Percentiles rank a stretch among this genome's conserved stretches.
Conservation (phyloP, 768 basidiomycete species). For the Leccinum obscurum region DNA sequence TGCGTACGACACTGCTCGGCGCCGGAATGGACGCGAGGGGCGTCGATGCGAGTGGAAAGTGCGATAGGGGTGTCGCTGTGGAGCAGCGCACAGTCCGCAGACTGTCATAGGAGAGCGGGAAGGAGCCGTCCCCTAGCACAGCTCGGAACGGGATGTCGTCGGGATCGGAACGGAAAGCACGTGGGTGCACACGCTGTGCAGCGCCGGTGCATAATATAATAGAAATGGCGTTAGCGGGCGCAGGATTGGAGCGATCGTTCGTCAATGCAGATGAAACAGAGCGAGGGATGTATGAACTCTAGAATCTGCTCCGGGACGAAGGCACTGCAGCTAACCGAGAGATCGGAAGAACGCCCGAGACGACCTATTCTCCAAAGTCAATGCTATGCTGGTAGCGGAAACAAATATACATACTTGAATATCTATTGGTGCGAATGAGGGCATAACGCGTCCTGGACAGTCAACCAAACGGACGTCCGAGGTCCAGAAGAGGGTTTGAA, state of each 20-base stretch:
- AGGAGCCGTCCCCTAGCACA: too few relatives aligned
- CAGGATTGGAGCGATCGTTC: not conserved
- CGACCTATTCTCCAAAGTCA: conserved; percentile 45
- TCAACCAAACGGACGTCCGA: conserved; percentile 82
- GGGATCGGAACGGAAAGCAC: too few relatives aligned
- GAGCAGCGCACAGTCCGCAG: too few relatives aligned
- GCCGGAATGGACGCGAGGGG: too few relatives aligned
- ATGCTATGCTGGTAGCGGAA: not conserved
- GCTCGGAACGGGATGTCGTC: too few relatives aligned
- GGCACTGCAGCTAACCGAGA: conserved; percentile 58
- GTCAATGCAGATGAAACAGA: conserved; percentile 14
- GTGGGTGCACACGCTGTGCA: too few relatives aligned
- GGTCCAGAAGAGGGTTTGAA: conserved; percentile 71
- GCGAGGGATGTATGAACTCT: conserved; percentile 53
- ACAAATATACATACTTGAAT: conserved; percentile 54
- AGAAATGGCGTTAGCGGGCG: not conserved
- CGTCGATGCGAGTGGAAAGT: too few relatives aligned
- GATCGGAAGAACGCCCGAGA: conserved; percentile 73
- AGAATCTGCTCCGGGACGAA: conserved; percentile 62
- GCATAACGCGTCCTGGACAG: conserved; percentile 94
- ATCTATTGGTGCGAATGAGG: conserved; percentile 79
- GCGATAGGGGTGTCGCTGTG: too few relatives aligned
- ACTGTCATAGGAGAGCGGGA: too few relatives aligned
- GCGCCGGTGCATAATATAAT: too few relatives aligned
- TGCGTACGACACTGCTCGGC: too few relatives aligned